Conservation (phyloP, 345 rosid genomes). For the Viola odorata region DNA sequence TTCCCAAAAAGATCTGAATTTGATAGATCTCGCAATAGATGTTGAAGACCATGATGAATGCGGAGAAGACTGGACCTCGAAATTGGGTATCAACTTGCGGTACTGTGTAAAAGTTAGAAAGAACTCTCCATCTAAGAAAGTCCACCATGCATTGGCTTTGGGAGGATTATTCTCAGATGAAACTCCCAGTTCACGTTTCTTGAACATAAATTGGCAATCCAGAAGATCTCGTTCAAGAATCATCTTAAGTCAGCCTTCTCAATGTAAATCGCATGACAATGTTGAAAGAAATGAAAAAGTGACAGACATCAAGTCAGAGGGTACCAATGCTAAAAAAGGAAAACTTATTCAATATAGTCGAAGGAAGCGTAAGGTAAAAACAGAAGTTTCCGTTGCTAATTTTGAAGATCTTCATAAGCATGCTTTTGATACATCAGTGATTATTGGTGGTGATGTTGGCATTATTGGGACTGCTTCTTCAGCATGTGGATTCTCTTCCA, state of each 20-base stretch:
- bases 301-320: slow-evolving; percentile 24
- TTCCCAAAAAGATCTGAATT: slow-evolving; percentile 58
- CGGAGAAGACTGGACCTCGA: slow-evolving; percentile 83
- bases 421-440: slow-evolving; percentile 11
- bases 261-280: slow-evolving; percentile 28
- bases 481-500: slow-evolving; percentile 10
- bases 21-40: slow-evolving; percentile 82
- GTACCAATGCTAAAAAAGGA: slow-evolving; percentile 29
- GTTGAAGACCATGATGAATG: slow-evolving; percentile 50
- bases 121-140: slow-evolving; percentile 55
- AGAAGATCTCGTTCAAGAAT: slow-evolving; percentile 71
- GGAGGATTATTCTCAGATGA: slow-evolving; percentile 60
- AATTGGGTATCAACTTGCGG: slow-evolving; percentile 72
- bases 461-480: slow-evolving; percentile 11
- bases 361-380: slow-evolving; percentile 52
- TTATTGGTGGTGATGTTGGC: slow-evolving; percentile 7
- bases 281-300: slow-evolving; percentile 29
- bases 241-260: slow-evolving; percentile 31
- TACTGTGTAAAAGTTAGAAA: slow-evolving; percentile 74
- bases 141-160: slow-evolving; percentile 70
- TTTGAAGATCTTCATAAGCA: slow-evolving; percentile 15
- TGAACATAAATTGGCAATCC: slow-evolving; percentile 59
- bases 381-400: slow-evolving; percentile 26
- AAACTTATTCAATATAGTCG: slow-evolving; percentile 73
- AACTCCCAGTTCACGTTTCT: slow-evolving; percentile 36